Base-by-base conservation (phyloP, 1,284 basidiomycete species). In the Microbotryomycetes sp. region DNA sequence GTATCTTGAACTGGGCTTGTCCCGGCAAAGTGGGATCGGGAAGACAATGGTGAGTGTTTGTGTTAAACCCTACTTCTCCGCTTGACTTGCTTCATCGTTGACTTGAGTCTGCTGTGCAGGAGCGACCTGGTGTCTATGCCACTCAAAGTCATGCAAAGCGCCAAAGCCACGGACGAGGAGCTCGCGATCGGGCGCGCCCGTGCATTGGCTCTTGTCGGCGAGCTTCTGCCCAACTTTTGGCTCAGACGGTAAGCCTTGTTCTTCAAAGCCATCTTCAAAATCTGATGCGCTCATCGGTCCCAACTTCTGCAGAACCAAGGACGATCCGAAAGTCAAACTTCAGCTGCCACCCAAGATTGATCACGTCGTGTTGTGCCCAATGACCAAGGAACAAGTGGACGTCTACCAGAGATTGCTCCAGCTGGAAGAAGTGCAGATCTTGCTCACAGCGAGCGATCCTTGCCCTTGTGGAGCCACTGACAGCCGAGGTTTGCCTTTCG, bases 351-450 rank as follows among this genome's bases (percentile, higher is more conserved):
- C 79, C 66, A 93, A 93, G 77, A 82, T 80, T 0, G 90, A 93
- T 70, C 80, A 89, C 71, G 86, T 92, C n/a, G 88, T 92, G 6
- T 91, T 92, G 72, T 93, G 90, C 72, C 89, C 89, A 19, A 76
- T 93, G 51, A 86, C 87, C 0, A 62, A 76, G 0, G 80, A 77
- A 42, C 90, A 92, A 74, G 81, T 83, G 23, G 48, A 32, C 71
- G 86, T 84, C 0, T 92, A 93, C 76, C 86, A 83, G 67, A 80
- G 81, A 3, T 80, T 92, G 23, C 76, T 92, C 23, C 74, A 76
- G 12, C 82, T 81, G 68, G 77, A 80, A 1, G 79, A 82, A 14
- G 81, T 91, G 12, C 82, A 86, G 67, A 82, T 85, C 58, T 78
- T 92, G 63, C 75, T 87, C 32, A 79, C 77, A 28, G 84, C 85